Conservation (phyloP, 306 rosid species). For the Quercus wislizeni region DNA sequence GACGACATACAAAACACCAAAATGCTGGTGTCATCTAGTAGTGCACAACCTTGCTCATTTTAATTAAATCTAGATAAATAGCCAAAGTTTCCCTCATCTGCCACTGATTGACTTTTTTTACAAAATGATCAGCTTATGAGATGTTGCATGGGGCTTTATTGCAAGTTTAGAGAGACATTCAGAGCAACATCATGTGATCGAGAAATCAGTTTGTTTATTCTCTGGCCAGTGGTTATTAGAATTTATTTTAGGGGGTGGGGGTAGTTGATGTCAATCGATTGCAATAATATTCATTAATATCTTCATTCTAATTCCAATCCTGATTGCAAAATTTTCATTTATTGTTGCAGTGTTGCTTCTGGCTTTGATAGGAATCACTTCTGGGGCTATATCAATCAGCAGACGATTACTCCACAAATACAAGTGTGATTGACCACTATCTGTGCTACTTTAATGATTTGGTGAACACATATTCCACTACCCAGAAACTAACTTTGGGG, state of each 20-base stretch:
- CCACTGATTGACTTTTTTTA: too few species aligned
- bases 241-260: neutral
- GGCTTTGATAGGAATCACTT: slow-evolving; percentile 18
- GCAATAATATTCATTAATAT: neutral
- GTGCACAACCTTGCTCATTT: neutral
- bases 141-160: too few species aligned
- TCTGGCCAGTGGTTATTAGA: too few species aligned
- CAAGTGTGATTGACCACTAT: slow-evolving; percentile 27
- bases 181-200: too few species aligned
- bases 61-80: neutral
- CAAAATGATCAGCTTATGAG: too few species aligned
- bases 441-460: neutral
- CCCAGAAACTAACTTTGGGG: neutral
- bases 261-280: neutral
- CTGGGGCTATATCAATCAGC: slow-evolving; percentile 15
- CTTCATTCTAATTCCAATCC: neutral
- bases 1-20: neutral
- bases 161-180: too few species aligned
- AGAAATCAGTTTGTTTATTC: too few species aligned
- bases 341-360: slow-evolving; percentile 35
- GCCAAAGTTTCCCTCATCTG: too few species aligned
- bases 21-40: neutral
- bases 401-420: slow-evolving; percentile 28
- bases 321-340: neutral
- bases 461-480: neutral